These are phyloP conservation scores for Vigna unguiculata DNA, from an alignment of 306 rosid genomes.

Conservation along the genomic window DNA sequence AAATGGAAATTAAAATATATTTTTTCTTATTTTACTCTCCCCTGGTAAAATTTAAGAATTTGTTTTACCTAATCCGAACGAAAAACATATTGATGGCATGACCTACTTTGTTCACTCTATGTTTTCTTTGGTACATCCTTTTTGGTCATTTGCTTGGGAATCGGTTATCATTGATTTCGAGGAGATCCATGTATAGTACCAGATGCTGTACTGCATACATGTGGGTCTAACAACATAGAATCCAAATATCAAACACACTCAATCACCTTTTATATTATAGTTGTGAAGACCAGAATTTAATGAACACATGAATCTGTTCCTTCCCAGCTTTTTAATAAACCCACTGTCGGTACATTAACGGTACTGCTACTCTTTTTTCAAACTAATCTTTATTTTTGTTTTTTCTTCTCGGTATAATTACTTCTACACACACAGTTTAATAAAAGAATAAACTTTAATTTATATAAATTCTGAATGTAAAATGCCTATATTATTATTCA, in stretches of 20 bases:
- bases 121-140: neutral
- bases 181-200: neutral
- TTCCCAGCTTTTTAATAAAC: neutral
- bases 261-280: neutral
- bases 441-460: no score
- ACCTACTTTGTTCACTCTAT: neutral
- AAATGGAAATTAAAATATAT: no score
- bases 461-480: no score
- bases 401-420: no score
- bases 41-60: no score
- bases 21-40: no score
- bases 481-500: no score
- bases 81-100: no score
- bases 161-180: neutral
- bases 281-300: neutral
- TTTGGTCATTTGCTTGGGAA: neutral
- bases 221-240: neutral
- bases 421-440: no score
- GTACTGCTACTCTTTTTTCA: neutral
- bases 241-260: neutral
- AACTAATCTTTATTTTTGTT: no score
- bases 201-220: neutral
- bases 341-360: conserved; percentile 1
- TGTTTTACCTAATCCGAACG: no score
- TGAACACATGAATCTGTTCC: conserved; percentile 9